Percentiles rank a stretch among this genome's conserved stretches.
Evolutionary conservation across 495 filamentous ascomycete species (phyloP).

Genomic region (Copromyces sp.): DNA sequence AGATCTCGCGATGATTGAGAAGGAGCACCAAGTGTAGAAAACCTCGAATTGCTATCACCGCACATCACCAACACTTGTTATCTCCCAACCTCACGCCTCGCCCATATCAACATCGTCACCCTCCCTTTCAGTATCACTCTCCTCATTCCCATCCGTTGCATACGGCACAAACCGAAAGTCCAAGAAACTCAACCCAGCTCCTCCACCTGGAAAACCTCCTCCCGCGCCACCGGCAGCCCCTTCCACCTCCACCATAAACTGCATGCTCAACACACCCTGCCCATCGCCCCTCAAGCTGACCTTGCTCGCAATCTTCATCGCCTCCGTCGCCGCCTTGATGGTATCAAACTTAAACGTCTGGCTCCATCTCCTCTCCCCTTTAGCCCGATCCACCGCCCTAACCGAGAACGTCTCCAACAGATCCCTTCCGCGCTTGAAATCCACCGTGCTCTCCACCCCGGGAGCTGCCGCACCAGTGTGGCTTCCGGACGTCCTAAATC

Average conservation of each 20-base stretch:
- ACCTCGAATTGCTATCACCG: neutral
- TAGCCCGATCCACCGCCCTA: constrained; percentile 10
- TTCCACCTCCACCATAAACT: constrained; percentile 88
- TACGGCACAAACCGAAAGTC: constrained; percentile 44
- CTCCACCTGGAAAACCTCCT: neutral
- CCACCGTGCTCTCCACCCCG: constrained; percentile 62
- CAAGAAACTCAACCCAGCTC: constrained; percentile 25
- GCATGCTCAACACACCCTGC: constrained; percentile 83
- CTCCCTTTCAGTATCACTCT: constrained; percentile 13
- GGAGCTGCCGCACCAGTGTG: constrained; percentile 36
- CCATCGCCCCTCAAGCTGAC: constrained; percentile 82
- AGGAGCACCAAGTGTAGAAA: neutral
- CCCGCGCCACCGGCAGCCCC: constrained; percentile 16
- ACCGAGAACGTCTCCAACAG: constrained; percentile 71
- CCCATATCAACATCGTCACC: constrained; percentile 11
- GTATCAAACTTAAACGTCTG: constrained; percentile 71
- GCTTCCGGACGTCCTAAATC: constrained; percentile 44
- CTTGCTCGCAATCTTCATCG: constrained; percentile 85
- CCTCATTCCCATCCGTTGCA: constrained; percentile 31
- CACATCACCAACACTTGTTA: neutral
- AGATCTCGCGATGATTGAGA: neutral
- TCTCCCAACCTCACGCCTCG: neutral
- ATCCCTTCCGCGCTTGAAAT: constrained; percentile 67
- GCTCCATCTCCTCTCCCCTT: constrained; percentile 26
- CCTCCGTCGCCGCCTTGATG: constrained; percentile 70